phyloP scores from a whole-genome alignment of 805 yeast genomes.

The Candida parachauliodes region DNA sequence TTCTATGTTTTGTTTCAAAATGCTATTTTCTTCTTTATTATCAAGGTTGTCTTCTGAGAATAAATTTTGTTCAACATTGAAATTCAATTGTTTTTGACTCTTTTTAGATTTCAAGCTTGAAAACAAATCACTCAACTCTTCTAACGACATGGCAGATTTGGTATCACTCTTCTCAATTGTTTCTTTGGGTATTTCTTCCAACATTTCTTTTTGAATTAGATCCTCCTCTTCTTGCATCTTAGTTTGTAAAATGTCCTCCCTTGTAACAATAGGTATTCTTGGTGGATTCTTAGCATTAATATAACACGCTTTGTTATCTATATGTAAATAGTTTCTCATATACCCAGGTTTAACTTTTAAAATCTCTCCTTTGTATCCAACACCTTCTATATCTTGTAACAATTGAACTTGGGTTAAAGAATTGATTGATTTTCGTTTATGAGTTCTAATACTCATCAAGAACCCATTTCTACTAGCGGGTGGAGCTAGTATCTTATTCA shows the following conservation, averaged over 20 bases:
- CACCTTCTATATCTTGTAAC: slow-evolving; percentile 58
- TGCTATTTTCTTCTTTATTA: neutral
- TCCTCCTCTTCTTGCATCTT: neutral
- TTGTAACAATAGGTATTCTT: slow-evolving; percentile 39
- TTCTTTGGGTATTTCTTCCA: slow-evolving; percentile 9
- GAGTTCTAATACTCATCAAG: slow-evolving; percentile 4
- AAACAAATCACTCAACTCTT: slow-evolving; percentile 37
- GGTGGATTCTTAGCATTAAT: slow-evolving; percentile 38
- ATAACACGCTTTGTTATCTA: slow-evolving; percentile 71
- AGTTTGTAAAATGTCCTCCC: slow-evolving; percentile 2
- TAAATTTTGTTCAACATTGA: slow-evolving; percentile 9
- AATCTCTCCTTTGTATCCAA: slow-evolving; percentile 72
- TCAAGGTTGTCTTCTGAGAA: neutral
- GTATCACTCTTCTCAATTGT: slow-evolving; percentile 1
- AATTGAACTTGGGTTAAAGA: slow-evolving; percentile 52
- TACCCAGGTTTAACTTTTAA: slow-evolving; percentile 71
- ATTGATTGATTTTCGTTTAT: slow-evolving; percentile 4
- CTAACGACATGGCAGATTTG: slow-evolving; percentile 24
- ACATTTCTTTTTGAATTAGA: slow-evolving; percentile 7
- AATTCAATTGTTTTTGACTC: neutral
- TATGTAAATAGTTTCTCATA: slow-evolving; percentile 78
- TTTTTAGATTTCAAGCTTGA: slow-evolving; percentile 1
- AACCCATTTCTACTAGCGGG: neutral
- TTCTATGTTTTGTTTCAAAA: neutral
- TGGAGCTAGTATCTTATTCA: neutral